Evolutionary conservation across 352 stramenopile species (phyloP).

Genomic region (Globisporangium irregulare): DNA sequence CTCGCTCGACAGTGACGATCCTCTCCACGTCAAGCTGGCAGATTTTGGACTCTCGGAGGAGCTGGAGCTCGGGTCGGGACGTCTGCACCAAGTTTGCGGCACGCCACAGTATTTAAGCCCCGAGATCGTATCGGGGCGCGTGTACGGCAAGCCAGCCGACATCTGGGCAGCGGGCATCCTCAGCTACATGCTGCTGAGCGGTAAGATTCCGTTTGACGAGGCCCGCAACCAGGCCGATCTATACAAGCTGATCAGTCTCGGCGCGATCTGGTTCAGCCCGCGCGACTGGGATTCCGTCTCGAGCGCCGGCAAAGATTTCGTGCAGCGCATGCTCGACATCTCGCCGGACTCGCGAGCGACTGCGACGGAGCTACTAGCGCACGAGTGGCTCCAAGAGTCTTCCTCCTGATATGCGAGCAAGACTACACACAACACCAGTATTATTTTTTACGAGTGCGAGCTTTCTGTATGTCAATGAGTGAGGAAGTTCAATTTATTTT

Average conservation of each 20-base stretch:
- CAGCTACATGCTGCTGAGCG: conserved; percentile 89
- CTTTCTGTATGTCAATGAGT: background rate
- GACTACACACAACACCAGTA: background rate
- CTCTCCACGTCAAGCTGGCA: conserved; percentile 79
- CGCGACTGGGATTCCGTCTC: conserved; percentile 85
- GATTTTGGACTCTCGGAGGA: conserved; percentile 91
- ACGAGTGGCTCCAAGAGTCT: conserved; percentile 45
- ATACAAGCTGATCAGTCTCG: conserved; percentile 86
- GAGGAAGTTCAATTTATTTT: background rate
- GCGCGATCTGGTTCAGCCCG: conserved; percentile 90
- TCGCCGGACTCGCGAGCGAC: conserved; percentile 68
- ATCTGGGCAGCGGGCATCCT: conserved; percentile 96
- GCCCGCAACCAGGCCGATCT: conserved; percentile 48
- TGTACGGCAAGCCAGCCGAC: conserved; percentile 91
- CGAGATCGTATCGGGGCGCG: conserved; percentile 90
- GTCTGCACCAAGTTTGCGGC: conserved; percentile 91
- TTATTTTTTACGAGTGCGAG: conserved; percentile 1
- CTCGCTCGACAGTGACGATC: conserved; percentile 55
- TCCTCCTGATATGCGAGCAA: background rate
- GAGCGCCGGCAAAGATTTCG: conserved; percentile 79
- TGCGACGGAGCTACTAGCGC: conserved; percentile 47
- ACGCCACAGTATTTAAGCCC: conserved; percentile 96
- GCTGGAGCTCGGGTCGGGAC: conserved; percentile 83
- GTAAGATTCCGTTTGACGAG: conserved; percentile 54
- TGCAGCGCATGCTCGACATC: conserved; percentile 85